Evolutionary conservation across 306 rosid genomes (phyloP).

Genomic region (Lablab purpureus): DNA sequence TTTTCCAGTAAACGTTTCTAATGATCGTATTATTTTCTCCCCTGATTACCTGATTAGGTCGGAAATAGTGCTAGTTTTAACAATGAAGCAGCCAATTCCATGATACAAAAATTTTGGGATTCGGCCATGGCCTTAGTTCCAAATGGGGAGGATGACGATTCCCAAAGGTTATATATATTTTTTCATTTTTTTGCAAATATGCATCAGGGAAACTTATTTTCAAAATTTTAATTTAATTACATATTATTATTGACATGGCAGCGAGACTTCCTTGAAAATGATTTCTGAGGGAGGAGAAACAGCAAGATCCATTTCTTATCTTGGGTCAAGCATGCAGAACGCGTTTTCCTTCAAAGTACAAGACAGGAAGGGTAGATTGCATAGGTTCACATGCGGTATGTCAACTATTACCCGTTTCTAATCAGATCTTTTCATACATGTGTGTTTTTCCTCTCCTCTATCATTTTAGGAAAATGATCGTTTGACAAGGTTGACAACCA

Average conservation of each 20-base stretch:
- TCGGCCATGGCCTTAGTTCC: conserved; percentile 85
- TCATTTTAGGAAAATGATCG: not conserved
- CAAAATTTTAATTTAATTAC: conserved; percentile 33
- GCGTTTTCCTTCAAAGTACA: conserved; percentile 77
- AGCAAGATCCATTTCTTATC: conserved; percentile 58
- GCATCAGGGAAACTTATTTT: conserved; percentile 24
- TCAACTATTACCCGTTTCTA: conserved; percentile 27
- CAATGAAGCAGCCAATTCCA: conserved; percentile 73
- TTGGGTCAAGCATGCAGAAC: conserved; percentile 48
- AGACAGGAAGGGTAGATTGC: conserved; percentile 83
- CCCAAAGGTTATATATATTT: conserved; percentile 64
- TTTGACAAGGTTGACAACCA: too few relatives aligned
- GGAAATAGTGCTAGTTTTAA: conserved; percentile 68
- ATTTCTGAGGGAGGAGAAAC: conserved; percentile 79
- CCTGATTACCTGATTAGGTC: conserved; percentile 65
- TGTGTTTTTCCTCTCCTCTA: not conserved
- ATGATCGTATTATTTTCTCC: conserved; percentile 30
- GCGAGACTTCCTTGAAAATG: conserved; percentile 80
- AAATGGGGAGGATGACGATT: conserved; percentile 76
- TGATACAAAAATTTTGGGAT: conserved; percentile 98
- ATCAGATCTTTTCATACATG: not conserved
- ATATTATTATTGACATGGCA: conserved; percentile 51
- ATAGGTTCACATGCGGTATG: conserved; percentile 87
- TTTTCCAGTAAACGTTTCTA: conserved; percentile 2
- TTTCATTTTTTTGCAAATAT: not conserved